Evolutionary conservation across 257 asterid species (phyloP).

Genomic region (Craterostigma plantagineum): DNA sequence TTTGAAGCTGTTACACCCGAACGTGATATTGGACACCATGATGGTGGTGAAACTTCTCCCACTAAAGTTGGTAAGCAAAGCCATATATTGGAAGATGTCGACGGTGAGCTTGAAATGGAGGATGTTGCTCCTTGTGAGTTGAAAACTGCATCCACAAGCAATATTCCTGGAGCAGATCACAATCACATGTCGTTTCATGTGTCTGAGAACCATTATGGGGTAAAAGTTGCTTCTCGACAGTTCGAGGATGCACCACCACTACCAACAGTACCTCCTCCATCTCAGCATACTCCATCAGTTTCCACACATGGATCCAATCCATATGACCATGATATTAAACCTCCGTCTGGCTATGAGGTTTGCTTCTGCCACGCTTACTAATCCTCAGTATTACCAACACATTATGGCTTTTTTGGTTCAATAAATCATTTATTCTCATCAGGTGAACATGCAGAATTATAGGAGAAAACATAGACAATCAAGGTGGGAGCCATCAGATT

Average conservation of each 20-base stretch:
- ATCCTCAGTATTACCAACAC: conserved; percentile 33
- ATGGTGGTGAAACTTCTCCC: conserved; percentile 14
- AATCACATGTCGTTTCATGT: conserved; percentile 2
- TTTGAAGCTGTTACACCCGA: conserved; percentile 59
- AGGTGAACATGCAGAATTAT: conserved; percentile 19
- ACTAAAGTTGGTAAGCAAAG: conserved; percentile 44
- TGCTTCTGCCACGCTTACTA: conserved; percentile 18
- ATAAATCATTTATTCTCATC: not conserved
- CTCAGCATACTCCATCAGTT: conserved; percentile 12
- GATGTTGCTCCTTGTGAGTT: conserved; percentile 75
- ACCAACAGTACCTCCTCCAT: conserved; percentile 15
- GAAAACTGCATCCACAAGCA: conserved; percentile 23
- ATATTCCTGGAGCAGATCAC: conserved; percentile 12
- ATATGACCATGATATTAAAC: conserved; percentile 10
- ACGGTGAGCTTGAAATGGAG: conserved; percentile 98
- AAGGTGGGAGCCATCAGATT: conserved; percentile 17
- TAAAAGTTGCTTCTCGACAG: too few relatives aligned
- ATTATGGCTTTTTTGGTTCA: too few relatives aligned
- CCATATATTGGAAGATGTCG: conserved; percentile 79
- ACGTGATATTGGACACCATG: conserved; percentile 28
- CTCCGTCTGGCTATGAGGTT: too few relatives aligned
- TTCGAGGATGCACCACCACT: conserved; percentile 23
- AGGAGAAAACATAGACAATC: conserved; percentile 20
- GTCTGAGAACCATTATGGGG: conserved; percentile 18
- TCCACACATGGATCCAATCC: conserved; percentile 1